A percentile compares a stretch with the other conserved stretches of the same genome.
Conservation (phyloP, 139 green algal species). For the Tetraselmis striata region DNA sequence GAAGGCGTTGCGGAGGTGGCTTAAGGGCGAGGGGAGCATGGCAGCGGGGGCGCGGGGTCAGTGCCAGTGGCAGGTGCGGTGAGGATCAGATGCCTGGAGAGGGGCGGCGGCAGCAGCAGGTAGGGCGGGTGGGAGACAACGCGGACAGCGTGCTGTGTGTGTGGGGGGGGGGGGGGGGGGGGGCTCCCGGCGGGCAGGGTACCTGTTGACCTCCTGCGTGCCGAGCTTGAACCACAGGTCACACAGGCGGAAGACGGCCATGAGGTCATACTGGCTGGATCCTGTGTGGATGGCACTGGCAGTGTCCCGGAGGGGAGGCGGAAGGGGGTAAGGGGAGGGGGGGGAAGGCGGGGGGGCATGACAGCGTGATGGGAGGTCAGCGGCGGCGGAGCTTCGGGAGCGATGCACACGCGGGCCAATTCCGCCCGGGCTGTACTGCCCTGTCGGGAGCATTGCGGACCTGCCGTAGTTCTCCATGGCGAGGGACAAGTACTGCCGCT, state of each 20-base stretch:
- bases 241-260: conserved; percentile 55
- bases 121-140: neutral
- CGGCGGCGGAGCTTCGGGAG: too few species aligned
- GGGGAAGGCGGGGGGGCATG: too few species aligned
- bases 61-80: neutral
- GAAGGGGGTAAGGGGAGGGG: too few species aligned
- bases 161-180: neutral
- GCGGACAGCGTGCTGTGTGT: neutral
- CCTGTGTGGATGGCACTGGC: conserved; percentile 15
- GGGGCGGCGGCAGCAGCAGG: neutral
- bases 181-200: neutral
- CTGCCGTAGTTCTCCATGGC: conserved; percentile 3
- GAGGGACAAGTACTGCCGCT: neutral
- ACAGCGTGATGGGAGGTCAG: too few species aligned
- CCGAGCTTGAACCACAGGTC: conserved; percentile 63
- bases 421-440: too few species aligned
- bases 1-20: conserved; percentile 29
- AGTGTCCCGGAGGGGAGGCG: too few species aligned
- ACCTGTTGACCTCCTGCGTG: neutral
- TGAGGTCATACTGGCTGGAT: conserved; percentile 23
- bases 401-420: too few species aligned
- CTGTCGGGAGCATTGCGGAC: too few species aligned
- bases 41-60: neutral
- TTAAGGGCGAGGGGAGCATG: neutral
- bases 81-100: neutral